These are phyloP conservation scores for Peziza echinospora DNA, from an alignment of 495 filamentous ascomycete species.

Conservation along the genomic window DNA sequence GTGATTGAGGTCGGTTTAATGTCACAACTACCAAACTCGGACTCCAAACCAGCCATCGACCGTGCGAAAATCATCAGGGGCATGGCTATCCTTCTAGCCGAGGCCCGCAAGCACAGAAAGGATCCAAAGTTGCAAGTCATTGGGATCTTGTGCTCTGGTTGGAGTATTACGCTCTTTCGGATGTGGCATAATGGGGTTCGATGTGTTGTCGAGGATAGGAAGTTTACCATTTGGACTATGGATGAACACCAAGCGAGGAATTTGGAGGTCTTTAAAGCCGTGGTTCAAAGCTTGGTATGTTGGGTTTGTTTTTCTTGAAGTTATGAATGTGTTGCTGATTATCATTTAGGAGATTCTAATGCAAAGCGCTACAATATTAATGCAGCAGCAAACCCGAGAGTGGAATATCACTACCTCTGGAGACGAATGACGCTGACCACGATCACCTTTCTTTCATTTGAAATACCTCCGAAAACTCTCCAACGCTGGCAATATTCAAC, in stretches of 20 bases:
- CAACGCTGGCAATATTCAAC: no score
- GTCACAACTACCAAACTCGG: not conserved
- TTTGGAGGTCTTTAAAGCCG: not conserved
- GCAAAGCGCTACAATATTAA: no score
- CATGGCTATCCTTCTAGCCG: not conserved
- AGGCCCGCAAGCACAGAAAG: not conserved
- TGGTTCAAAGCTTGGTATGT: not conserved
- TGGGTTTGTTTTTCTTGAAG: not conserved
- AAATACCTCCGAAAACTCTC: no score
- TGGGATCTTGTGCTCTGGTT: not conserved
- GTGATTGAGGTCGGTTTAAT: not conserved
- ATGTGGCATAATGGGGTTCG: not conserved
- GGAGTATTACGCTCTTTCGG: not conserved
- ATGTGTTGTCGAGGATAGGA: not conserved
- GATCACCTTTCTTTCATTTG: no score
- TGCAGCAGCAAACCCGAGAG: no score
- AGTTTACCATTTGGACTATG: not conserved
- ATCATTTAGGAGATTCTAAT: no score
- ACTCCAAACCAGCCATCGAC: not conserved
- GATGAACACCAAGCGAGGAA: not conserved
- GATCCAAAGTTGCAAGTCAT: not conserved
- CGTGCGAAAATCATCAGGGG: not conserved
- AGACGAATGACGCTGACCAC: no score
- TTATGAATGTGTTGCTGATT: no score
- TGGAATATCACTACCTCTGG: no score